A percentile compares a stretch with the other conserved stretches of the same genome.
phyloP scores from a whole-genome alignment of 1,139 yeast species.

The Insectozyma bohioensis region DNA sequence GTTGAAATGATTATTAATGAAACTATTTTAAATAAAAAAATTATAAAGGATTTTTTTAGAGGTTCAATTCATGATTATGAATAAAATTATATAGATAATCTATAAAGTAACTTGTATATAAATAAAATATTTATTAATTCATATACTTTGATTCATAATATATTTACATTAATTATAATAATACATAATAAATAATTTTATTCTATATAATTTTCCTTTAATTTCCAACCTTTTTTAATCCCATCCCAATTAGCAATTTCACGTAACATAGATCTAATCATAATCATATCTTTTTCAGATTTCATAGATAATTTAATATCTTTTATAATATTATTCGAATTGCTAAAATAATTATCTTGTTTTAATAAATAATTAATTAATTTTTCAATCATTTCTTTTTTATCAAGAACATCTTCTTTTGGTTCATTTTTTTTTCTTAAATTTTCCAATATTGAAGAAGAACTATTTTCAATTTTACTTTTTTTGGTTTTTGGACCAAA shows the following conservation, averaged over 20 bases:
- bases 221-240: slow-evolving; percentile 57
- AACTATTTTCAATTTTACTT: slow-evolving; percentile 14
- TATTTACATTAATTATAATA: too few species aligned
- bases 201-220: slow-evolving; percentile 52
- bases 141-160: too few species aligned
- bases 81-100: too few species aligned
- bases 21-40: slow-evolving; percentile 45
- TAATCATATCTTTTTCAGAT: slow-evolving; percentile 57
- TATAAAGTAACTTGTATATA: too few species aligned
- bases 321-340: slow-evolving; percentile 59
- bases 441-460: slow-evolving; percentile 34
- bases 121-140: too few species aligned
- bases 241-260: slow-evolving; percentile 71
- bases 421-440: slow-evolving; percentile 23
- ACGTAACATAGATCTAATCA: slow-evolving; percentile 66
- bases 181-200: too few species aligned
- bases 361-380: slow-evolving; percentile 34
- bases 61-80: slow-evolving; percentile 27
- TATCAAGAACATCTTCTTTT: slow-evolving; percentile 14
- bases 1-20: slow-evolving; percentile 65
- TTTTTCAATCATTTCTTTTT: slow-evolving; percentile 24
- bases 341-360: slow-evolving; percentile 44
- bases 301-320: slow-evolving; percentile 46
- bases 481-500: slow-evolving; percentile 20
- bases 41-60: slow-evolving; percentile 56